Evolutionary conservation across 345 rosid genomes (phyloP).

Genomic region (Gossypium longicalyx): DNA sequence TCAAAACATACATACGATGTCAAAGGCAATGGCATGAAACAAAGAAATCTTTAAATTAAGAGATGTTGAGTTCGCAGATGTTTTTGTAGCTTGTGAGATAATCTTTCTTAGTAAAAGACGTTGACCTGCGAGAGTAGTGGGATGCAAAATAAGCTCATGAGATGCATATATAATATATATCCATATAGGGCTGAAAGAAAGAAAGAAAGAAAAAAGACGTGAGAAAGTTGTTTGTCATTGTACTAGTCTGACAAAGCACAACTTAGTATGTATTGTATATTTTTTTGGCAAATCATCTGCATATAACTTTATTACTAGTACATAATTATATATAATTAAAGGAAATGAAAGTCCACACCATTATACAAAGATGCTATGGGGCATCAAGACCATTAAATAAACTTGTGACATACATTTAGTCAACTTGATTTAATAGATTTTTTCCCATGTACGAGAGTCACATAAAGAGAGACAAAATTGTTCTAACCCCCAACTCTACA

Average conservation of each 20-base stretch:
- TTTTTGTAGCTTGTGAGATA: no score
- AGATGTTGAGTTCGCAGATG: no score
- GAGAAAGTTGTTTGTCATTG: background rate
- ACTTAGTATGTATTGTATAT: background rate
- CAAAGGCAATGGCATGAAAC: no score
- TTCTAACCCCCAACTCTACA: no score
- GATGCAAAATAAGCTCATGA: no score
- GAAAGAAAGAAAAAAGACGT: background rate
- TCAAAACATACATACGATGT: no score
- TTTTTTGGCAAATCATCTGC: background rate
- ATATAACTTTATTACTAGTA: background rate
- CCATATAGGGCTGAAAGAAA: no score
- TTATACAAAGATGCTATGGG: background rate
- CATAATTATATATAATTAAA: background rate
- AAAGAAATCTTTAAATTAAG: no score
- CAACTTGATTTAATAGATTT: slow-evolving; percentile 4
- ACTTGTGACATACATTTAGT: background rate
- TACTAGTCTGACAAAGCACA: background rate
- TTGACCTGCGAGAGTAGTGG: no score
- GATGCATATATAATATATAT: background rate
- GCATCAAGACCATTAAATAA: background rate
- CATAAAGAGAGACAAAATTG: no score
- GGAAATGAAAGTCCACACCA: slow-evolving; percentile 4
- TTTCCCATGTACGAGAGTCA: background rate
- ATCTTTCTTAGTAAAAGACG: no score